These are phyloP conservation scores for Gossypium gossypioides DNA, from an alignment of 441 rosid genomes.

Conservation along the genomic window DNA sequence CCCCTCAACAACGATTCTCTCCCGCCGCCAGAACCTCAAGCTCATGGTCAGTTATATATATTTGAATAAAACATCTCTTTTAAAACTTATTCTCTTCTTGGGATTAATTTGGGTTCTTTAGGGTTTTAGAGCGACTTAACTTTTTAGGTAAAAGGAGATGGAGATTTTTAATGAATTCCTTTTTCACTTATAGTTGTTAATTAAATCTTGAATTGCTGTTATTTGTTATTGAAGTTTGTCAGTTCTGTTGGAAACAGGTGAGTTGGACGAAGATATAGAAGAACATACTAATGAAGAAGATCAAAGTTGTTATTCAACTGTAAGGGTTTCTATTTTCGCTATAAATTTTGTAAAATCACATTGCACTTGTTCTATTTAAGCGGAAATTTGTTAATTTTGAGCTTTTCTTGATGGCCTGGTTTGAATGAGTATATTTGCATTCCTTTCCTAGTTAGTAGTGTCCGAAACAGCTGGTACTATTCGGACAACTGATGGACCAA, in stretches of 20 bases:
- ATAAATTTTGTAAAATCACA: background rate
- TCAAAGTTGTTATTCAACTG: slow-evolving; percentile 24
- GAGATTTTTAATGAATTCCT: background rate
- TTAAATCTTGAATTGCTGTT: background rate
- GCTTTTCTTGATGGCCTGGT: background rate
- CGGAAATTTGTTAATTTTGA: background rate
- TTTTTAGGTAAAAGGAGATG: background rate
- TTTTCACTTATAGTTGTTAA: background rate
- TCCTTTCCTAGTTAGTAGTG: slow-evolving; percentile 16
- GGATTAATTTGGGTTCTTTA: slow-evolving; percentile 13
- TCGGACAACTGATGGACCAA: slow-evolving; percentile 21
- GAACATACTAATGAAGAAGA: slow-evolving; percentile 21
- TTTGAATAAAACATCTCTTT: background rate
- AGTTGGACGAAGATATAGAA: slow-evolving; percentile 18
- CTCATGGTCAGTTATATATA: slow-evolving; percentile 30
- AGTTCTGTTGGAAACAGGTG: slow-evolving; percentile 23
- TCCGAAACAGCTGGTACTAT: slow-evolving; percentile 26
- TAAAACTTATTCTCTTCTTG: background rate
- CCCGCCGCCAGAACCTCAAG: slow-evolving; percentile 24
- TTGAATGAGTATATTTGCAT: background rate
- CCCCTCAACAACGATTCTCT: slow-evolving; percentile 26
- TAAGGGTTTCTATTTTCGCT: slow-evolving; percentile 18
- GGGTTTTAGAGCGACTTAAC: background rate
- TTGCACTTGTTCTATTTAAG: background rate
- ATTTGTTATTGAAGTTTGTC: background rate